Percentiles rank a stretch among this genome's conserved stretches.
Evolutionary conservation across 768 basidiomycete genomes (phyloP).

Genomic region (Agaricus sinodeliciosus): DNA sequence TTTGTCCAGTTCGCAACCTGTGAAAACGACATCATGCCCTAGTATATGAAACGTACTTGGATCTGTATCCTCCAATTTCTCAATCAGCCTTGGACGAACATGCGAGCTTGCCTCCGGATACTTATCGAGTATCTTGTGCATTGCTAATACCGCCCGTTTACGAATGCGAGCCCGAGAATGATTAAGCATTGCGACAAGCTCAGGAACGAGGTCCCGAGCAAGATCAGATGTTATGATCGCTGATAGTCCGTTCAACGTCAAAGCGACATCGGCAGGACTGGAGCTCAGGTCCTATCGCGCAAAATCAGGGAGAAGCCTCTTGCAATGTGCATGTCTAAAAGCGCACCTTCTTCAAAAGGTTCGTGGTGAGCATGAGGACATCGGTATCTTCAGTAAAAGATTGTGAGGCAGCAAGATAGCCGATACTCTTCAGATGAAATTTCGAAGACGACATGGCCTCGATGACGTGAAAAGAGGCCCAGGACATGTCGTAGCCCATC

Average conservation of each 20-base stretch:
- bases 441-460: conserved; percentile 96
- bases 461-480: conserved; percentile 95
- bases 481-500: conserved; percentile 91
- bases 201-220: conserved; percentile 84
- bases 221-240: conserved; percentile 83
- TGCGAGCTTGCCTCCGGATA: conserved; percentile 74
- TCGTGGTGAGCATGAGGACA: conserved; percentile 95
- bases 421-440: conserved; percentile 89
- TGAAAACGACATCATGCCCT: background rate
- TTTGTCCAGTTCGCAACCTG: conserved; percentile 20
- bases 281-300: conserved; percentile 69
- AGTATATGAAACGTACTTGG: conserved; percentile 36
- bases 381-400: conserved; percentile 94
- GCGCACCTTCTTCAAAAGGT: conserved; percentile 83
- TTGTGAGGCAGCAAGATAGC: conserved; percentile 89
- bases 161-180: conserved; percentile 87
- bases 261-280: conserved; percentile 64
- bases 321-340: background rate
- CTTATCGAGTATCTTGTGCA: conserved; percentile 75
- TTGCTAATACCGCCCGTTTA: conserved; percentile 80
- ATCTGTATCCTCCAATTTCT: conserved; percentile 77
- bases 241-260: conserved; percentile 77
- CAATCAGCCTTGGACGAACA: conserved; percentile 65
- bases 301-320: conserved; percentile 13
- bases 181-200: conserved; percentile 79